phyloP scores from a whole-genome alignment of 257 asterid species.

The Nicotiana paniculata region DNA sequence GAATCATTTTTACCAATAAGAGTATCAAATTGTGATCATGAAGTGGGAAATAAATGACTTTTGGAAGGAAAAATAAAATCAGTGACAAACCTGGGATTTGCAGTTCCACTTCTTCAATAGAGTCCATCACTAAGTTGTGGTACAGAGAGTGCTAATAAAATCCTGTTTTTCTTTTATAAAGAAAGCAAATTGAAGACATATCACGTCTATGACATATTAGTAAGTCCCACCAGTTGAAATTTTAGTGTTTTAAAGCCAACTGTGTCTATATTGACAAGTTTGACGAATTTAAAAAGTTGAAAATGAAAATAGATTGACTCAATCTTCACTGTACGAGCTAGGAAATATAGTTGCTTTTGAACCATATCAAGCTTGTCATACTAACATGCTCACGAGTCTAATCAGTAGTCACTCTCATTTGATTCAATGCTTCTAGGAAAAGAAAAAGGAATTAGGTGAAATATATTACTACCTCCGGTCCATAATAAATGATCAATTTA shows the following conservation, averaged over 20 bases:
- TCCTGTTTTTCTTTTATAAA: not conserved
- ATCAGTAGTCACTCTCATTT: not conserved
- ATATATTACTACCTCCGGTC: not conserved
- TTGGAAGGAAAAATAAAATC: not conserved
- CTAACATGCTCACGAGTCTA: not conserved
- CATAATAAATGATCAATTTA: no score
- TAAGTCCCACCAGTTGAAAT: not conserved
- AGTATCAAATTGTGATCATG: not conserved
- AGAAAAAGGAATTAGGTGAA: not conserved
- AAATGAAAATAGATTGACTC: not conserved
- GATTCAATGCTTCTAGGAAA: not conserved
- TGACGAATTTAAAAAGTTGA: not conserved
- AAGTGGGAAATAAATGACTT: not conserved
- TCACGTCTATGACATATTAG: not conserved
- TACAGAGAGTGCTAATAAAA: not conserved
- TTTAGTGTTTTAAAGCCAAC: not conserved
- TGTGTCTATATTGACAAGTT: not conserved
- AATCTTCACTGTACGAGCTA: not conserved
- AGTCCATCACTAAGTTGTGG: slow-evolving; percentile 11
- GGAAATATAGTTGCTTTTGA: not conserved
- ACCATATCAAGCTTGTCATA: not conserved
- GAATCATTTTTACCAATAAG: not conserved
- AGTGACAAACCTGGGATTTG: slow-evolving; percentile 21
- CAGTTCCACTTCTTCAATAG: slow-evolving; percentile 21
- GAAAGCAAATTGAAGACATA: not conserved